These are phyloP conservation scores for Naematelia encephala DNA, from an alignment of 768 basidiomycete genomes.

Conservation along the genomic window DNA sequence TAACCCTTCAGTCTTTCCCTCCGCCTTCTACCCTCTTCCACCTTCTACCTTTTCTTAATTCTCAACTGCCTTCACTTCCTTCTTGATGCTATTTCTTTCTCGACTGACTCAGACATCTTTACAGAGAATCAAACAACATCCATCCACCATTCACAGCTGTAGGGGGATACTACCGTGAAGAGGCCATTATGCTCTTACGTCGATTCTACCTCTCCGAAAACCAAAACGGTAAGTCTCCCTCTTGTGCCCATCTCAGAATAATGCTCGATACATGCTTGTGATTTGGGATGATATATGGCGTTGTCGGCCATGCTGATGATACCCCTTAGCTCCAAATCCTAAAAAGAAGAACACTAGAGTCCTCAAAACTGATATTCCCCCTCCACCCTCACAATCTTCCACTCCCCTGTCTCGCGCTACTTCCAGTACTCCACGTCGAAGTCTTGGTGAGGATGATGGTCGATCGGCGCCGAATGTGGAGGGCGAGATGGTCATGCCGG, in stretches of 20 bases:
- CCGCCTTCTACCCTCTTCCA: not conserved
- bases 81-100: not conserved
- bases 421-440: constrained; percentile 11
- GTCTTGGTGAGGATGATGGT: not conserved
- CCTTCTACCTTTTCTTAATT: not conserved
- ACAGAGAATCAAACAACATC: constrained; percentile 55
- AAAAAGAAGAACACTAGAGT: constrained; percentile 78
- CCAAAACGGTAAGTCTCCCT: constrained; percentile 74
- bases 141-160: constrained; percentile 71
- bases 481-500: constrained; percentile 7
- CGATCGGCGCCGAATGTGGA: not conserved
- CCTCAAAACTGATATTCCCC: constrained; percentile 73
- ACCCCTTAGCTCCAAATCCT: constrained; percentile 74
- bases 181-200: constrained; percentile 79
- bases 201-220: constrained; percentile 93
- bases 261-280: no score
- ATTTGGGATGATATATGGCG: no score
- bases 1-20: not conserved
- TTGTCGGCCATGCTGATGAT: not conserved
- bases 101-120: not conserved
- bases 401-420: constrained; percentile 32
- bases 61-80: not conserved
- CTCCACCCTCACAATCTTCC: constrained; percentile 26
- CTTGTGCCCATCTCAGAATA: no score
- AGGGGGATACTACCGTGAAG: constrained; percentile 74